phyloP scores from a whole-genome alignment of 768 basidiomycete genomes.

The Panus rudis region DNA sequence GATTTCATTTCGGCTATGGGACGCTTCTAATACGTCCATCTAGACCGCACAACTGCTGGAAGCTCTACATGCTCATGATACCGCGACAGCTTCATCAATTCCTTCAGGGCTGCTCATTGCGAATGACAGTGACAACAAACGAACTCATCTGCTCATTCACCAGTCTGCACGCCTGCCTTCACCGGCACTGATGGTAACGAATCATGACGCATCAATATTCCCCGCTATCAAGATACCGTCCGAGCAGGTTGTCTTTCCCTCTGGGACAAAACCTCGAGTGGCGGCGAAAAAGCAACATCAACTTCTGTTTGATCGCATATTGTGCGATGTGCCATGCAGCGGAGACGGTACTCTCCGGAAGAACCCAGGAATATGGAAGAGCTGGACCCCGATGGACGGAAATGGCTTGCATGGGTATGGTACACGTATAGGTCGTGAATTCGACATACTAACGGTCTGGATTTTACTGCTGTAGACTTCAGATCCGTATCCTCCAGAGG shows the following conservation, averaged over 20 bases:
- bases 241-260: slow-evolving; percentile 22
- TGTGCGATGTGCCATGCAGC: slow-evolving; percentile 97
- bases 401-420: slow-evolving; percentile 84
- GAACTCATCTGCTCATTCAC: slow-evolving; percentile 94
- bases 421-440: not conserved
- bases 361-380: slow-evolving; percentile 92
- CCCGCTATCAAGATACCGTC: slow-evolving; percentile 52
- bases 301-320: slow-evolving; percentile 84
- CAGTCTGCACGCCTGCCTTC: slow-evolving; percentile 92
- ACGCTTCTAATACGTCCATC: slow-evolving; percentile 1
- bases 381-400: slow-evolving; percentile 83
- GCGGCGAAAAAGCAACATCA: slow-evolving; percentile 34
- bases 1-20: not conserved
- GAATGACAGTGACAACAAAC: slow-evolving; percentile 91
- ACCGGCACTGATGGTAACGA: slow-evolving; percentile 90
- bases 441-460: not conserved
- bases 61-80: slow-evolving; percentile 80
- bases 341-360: slow-evolving; percentile 96
- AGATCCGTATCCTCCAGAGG: slow-evolving; percentile 85
- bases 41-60: slow-evolving; percentile 95
- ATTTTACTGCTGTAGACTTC: slow-evolving; percentile 49
- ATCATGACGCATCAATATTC: slow-evolving; percentile 88
- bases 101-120: slow-evolving; percentile 87
- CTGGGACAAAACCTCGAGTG: slow-evolving; percentile 26
- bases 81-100: slow-evolving; percentile 51